These are phyloP conservation scores for Phytophthora crassamura DNA, from an alignment of 352 stramenopile genomes.

Conservation along the genomic window DNA sequence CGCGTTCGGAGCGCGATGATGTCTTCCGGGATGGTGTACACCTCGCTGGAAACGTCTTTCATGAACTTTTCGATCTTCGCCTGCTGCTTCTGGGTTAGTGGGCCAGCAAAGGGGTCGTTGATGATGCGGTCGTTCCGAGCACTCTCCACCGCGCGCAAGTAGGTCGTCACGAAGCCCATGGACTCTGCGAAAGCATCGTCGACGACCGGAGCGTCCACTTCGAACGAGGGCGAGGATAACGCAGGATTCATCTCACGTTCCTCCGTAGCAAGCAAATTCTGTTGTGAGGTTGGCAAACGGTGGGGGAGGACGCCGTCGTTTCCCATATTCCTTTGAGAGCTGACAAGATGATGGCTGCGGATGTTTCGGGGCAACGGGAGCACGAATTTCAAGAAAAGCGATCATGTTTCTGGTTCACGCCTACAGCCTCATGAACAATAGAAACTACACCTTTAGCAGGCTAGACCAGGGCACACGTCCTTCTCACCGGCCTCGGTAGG, in stretches of 20 bases:
- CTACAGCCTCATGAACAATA: too few species aligned
- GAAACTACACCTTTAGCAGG: neutral
- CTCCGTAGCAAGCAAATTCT: slow-evolving; percentile 3
- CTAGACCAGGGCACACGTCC: slow-evolving; percentile 20
- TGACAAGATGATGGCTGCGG: neutral
- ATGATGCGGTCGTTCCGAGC: slow-evolving; percentile 41
- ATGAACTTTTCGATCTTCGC: slow-evolving; percentile 37
- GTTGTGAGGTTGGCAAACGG: slow-evolving; percentile 9
- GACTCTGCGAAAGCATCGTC: slow-evolving; percentile 36
- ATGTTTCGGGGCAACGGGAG: neutral
- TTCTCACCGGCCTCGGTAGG: slow-evolving; percentile 8
- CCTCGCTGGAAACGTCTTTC: slow-evolving; percentile 7
- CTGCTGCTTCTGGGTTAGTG: slow-evolving; percentile 31
- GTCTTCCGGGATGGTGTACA: slow-evolving; percentile 19
- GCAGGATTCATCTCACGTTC: slow-evolving; percentile 22
- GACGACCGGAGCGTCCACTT: slow-evolving; percentile 12
- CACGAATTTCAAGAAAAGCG: too few species aligned
- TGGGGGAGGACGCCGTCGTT: neutral
- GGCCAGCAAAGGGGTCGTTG: slow-evolving; percentile 43
- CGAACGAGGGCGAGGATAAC: slow-evolving; percentile 20
- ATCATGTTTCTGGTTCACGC: too few species aligned
- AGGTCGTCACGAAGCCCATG: slow-evolving; percentile 46
- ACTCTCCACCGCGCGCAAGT: slow-evolving; percentile 42
- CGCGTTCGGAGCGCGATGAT: slow-evolving; percentile 56
- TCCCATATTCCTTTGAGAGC: slow-evolving; percentile 13